Percentiles rank a stretch among this genome's conserved stretches.
Conservation (phyloP, 176 grass and related monocot species). For the Carex cristatella region DNA sequence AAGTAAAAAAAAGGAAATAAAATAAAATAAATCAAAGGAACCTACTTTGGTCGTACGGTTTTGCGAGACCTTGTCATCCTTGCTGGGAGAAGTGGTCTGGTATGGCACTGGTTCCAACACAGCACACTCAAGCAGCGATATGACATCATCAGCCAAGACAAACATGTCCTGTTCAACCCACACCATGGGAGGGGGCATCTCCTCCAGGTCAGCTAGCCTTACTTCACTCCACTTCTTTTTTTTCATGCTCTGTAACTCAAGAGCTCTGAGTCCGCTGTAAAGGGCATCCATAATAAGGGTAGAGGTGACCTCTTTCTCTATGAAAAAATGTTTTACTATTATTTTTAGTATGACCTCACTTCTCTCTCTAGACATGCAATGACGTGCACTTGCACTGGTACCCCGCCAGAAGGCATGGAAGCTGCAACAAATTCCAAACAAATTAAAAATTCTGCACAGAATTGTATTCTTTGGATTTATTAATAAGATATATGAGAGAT, state of each 20-base stretch:
- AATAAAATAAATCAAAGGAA: constrained; percentile 23
- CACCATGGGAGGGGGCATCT: constrained; percentile 50
- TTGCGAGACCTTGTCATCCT: constrained; percentile 80
- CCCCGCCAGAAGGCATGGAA: constrained; percentile 74
- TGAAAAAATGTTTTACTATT: constrained; percentile 82
- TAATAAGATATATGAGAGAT: neutral
- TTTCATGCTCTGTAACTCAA: constrained; percentile 51
- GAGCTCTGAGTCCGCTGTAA: constrained; percentile 61
- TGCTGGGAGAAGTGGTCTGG: constrained; percentile 46
- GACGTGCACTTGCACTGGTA: constrained; percentile 46
- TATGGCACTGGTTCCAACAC: constrained; percentile 62
- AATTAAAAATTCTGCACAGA: neutral
- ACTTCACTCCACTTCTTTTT: constrained; percentile 45
- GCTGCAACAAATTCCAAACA: constrained; percentile 35
- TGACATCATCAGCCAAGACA: constrained; percentile 80
- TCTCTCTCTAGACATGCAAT: constrained; percentile 73
- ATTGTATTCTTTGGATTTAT: neutral
- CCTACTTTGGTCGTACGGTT: constrained; percentile 61
- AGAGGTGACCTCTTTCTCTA: constrained; percentile 91
- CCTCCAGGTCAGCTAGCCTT: constrained; percentile 45
- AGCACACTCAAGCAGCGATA: constrained; percentile 57
- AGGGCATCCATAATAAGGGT: constrained; percentile 90
- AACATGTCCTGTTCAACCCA: constrained; percentile 67
- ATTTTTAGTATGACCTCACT: constrained; percentile 61
- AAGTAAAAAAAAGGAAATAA: constrained; percentile 14